Conservation (phyloP, 305 asterid species). For the Fraxinus paxiana region DNA sequence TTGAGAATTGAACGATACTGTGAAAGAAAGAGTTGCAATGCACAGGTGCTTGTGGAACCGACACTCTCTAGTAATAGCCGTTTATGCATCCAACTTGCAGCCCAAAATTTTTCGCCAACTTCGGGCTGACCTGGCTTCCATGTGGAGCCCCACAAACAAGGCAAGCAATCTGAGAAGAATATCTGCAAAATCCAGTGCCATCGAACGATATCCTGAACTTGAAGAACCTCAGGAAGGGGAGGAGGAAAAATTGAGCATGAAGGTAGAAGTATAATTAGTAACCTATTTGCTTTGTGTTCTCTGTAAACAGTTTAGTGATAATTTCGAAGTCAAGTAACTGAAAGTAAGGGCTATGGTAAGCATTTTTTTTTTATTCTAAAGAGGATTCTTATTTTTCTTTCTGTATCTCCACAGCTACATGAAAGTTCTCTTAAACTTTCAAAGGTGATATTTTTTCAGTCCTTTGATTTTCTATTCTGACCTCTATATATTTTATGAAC, state of each 20-base stretch:
- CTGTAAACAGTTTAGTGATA: background rate
- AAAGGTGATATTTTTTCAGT: constrained; percentile 4
- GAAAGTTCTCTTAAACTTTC: background rate
- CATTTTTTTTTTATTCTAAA: background rate
- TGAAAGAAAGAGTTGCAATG: constrained; percentile 19
- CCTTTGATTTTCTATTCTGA: constrained; percentile 6
- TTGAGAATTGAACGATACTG: constrained; percentile 1
- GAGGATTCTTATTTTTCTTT: constrained; percentile 7
- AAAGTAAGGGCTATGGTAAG: background rate
- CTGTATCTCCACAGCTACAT: constrained; percentile 18
- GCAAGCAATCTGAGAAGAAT: constrained; percentile 54
- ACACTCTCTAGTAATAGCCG: constrained; percentile 20
- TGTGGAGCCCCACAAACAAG: constrained; percentile 69
- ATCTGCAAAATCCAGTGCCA: constrained; percentile 42
- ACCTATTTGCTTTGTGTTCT: constrained; percentile 9
- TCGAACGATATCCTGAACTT: constrained; percentile 36
- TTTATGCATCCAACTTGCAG: constrained; percentile 42
- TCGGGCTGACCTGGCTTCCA: constrained; percentile 83
- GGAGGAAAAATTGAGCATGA: constrained; percentile 62
- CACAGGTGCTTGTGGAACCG: background rate
- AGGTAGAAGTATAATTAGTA: constrained; percentile 41
- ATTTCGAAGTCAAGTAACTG: constrained; percentile 1
- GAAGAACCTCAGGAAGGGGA: constrained; percentile 49
- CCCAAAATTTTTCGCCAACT: constrained; percentile 73
- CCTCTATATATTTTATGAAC: constrained; percentile 2